Evolutionary conservation across 1,284 basidiomycete genomes (phyloP).

Genomic region (Heterobasidion parviporum): DNA sequence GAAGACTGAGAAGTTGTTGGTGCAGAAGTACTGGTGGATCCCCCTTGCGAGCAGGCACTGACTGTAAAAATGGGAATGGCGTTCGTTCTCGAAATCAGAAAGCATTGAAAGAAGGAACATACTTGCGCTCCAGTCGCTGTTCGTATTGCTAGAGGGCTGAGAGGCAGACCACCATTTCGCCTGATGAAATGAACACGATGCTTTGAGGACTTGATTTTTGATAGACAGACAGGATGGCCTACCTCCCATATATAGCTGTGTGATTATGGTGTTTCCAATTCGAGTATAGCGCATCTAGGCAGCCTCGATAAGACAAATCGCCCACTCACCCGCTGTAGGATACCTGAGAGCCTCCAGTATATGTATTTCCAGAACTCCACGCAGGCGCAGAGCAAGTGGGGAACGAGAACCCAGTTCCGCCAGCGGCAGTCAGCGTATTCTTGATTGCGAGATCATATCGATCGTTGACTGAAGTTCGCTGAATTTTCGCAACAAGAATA

Average conservation of each 20-base stretch:
- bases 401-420: conserved; percentile 59
- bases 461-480: conserved; percentile 39
- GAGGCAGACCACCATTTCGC: conserved; percentile 51
- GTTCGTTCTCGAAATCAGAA: conserved; percentile 2
- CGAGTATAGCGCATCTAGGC: background rate
- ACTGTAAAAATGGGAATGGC: background rate
- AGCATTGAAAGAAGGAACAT: conserved; percentile 3
- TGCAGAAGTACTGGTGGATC: background rate
- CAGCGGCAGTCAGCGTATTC: conserved; percentile 47
- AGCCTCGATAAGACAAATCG: background rate
- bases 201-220: background rate
- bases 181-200: conserved; percentile 19
- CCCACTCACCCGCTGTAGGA: conserved; percentile 43
- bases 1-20: background rate
- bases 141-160: conserved; percentile 40
- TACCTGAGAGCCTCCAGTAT: conserved; percentile 44
- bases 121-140: conserved; percentile 60
- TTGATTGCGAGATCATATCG: conserved; percentile 58
- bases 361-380: conserved; percentile 40
- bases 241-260: conserved; percentile 61
- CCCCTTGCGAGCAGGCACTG: background rate
- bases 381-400: conserved; percentile 51
- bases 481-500: background rate
- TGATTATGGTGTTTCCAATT: background rate
- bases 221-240: conserved; percentile 7